Evolutionary conservation across 306 rosid genomes (phyloP).

Genomic region (Lathyrus sativus): DNA sequence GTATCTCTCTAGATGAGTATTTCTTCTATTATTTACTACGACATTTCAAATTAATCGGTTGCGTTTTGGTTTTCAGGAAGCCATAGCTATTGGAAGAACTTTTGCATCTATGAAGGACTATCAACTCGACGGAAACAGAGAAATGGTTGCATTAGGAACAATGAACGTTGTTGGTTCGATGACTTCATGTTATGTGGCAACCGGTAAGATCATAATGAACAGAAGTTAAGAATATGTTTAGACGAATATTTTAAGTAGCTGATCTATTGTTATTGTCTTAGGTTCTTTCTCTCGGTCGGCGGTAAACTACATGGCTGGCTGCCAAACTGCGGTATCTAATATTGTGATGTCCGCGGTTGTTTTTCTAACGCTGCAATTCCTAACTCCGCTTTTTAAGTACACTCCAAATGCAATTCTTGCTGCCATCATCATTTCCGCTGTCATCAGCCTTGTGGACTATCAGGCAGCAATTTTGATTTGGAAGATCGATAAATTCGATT

Average conservation of each 20-base stretch:
- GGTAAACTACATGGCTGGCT: constrained; percentile 90
- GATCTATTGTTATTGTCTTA: constrained; percentile 39
- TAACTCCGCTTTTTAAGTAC: constrained; percentile 90
- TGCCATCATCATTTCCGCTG: constrained; percentile 90
- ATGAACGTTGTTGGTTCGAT: constrained; percentile 92
- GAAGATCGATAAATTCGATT: constrained; percentile 92
- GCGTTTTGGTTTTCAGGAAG: constrained; percentile 63
- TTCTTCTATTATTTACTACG: constrained; percentile 28
- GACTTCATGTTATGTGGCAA: constrained; percentile 98
- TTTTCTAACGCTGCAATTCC: constrained; percentile 71
- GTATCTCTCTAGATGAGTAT: constrained; percentile 34
- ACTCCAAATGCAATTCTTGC: constrained; percentile 93
- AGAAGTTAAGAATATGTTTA: not conserved
- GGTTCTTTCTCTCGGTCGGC: constrained; percentile 98
- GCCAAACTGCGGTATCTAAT: constrained; percentile 87
- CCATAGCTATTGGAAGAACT: constrained; percentile 94
- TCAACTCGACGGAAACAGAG: constrained; percentile 93
- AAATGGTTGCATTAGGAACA: constrained; percentile 92
- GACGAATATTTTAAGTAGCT: constrained; percentile 29
- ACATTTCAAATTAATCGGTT: constrained; percentile 15
- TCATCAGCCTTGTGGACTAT: constrained; percentile 76
- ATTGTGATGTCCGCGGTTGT: constrained; percentile 88
- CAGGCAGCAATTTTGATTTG: constrained; percentile 83
- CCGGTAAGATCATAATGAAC: constrained; percentile 62
- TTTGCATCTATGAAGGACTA: constrained; percentile 95